Conservation (phyloP, 1,284 basidiomycete species). For the Marasmius sp. region DNA sequence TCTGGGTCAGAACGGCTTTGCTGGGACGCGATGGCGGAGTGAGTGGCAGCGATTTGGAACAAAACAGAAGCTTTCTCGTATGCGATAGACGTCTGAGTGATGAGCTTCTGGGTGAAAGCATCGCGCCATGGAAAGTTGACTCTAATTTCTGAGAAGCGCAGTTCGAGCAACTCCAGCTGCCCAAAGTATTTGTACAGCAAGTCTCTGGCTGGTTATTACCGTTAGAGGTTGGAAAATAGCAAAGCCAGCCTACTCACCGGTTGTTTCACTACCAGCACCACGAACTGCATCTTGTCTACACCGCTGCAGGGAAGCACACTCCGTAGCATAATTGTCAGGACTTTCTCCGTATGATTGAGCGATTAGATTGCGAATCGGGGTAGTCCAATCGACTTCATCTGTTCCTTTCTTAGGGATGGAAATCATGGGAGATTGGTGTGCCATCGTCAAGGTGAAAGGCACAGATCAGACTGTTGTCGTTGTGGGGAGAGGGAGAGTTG, state of each 20-base stretch:
- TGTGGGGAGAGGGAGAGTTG: not conserved
- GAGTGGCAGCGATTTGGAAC: conserved; percentile 94
- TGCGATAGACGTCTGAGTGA: conserved; percentile 93
- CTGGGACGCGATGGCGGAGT: conserved; percentile 85
- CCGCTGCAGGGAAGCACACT: conserved; percentile 83
- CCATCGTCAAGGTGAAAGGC: conserved; percentile 42
- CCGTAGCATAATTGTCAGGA: conserved; percentile 84
- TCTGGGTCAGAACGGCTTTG: conserved; percentile 88
- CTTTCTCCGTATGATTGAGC: conserved; percentile 92
- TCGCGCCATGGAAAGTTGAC: conserved; percentile 97
- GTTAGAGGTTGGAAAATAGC: not conserved
- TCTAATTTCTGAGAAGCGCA: conserved; percentile 94
- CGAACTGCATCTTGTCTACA: conserved; percentile 94
- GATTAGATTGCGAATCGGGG: conserved; percentile 84
- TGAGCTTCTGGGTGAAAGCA: conserved; percentile 92
- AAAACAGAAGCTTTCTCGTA: conserved; percentile 98
- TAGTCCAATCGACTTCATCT: conserved; percentile 90
- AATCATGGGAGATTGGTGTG: conserved; percentile 79
- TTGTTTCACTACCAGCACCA: conserved; percentile 92
- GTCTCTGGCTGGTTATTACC: conserved; percentile 65
- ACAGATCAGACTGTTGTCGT: not conserved
- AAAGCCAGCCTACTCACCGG: conserved; percentile 51
- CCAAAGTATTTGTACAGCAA: conserved; percentile 99
- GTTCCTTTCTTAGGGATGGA: conserved; percentile 78
- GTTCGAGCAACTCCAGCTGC: conserved; percentile 95